phyloP scores from a whole-genome alignment of 257 asterid genomes.

The Fraxinus quadrangulata region DNA sequence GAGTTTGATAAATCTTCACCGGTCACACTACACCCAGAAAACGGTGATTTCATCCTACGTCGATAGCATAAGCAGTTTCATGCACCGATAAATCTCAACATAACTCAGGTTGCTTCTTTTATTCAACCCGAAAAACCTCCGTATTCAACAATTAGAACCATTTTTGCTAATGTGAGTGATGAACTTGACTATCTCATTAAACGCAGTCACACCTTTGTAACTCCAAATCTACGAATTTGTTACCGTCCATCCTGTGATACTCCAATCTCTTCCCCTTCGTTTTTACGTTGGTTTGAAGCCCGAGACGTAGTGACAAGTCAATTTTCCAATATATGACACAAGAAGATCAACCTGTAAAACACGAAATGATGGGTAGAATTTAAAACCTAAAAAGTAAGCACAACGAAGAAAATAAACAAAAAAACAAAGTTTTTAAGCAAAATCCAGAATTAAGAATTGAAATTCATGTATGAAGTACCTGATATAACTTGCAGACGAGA shows the following conservation, averaged over 20 bases:
- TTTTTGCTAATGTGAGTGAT: no score
- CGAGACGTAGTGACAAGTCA: neutral
- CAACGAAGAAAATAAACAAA: neutral
- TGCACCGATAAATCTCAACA: conserved; percentile 17
- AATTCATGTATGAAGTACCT: conserved; percentile 28
- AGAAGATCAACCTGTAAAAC: conserved; percentile 32
- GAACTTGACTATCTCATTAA: no score
- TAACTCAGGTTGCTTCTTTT: neutral
- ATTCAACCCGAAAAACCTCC: neutral
- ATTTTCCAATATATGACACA: conserved; percentile 1
- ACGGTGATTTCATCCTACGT: conserved; percentile 41
- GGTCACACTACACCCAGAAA: conserved; percentile 31
- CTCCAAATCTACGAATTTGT: no score
- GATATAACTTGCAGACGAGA: conserved; percentile 8
- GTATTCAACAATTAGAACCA: no score
- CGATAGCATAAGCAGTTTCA: conserved; percentile 25
- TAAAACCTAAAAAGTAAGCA: neutral
- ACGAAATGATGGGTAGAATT: neutral
- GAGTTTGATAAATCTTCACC: conserved; percentile 36
- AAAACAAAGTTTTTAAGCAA: neutral
- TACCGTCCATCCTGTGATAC: no score
- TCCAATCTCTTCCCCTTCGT: no score
- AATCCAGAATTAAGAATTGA: neutral
- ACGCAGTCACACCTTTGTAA: no score
- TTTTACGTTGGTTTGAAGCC: no score